Base-by-base conservation (phyloP, 768 basidiomycete genomes). In the Lenzites betulinus region DNA sequence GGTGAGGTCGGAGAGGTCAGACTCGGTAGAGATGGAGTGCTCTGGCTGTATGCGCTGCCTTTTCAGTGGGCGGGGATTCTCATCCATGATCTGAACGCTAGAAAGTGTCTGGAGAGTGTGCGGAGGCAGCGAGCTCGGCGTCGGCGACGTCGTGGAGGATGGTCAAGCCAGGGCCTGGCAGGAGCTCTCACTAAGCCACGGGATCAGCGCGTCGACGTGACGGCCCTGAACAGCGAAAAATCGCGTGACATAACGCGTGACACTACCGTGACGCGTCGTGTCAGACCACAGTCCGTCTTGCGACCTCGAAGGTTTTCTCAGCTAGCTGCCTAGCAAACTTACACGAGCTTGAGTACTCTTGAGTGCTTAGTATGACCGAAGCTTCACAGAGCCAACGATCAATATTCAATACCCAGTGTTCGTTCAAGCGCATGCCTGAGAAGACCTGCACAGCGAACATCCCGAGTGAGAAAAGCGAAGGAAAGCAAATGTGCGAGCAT, bases 21-120 rank as follows among this genome's bases (percentile, higher is more conserved):
- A 33, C 30, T 30, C 50, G 42, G 35, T 36, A 12, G 18, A 38
- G 1, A 50, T 20, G 15, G 56, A 51, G 28, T 43, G 4, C 20
- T 36, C 53, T 51, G 53, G 54, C 52, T 63, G 62, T 63, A 63
- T 63, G 62, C 62, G 62, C 42, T 58, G 62, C 22, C 62, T 57
- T 20, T 63, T 63, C 16, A 36, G 33, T 6, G 62, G 62, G 2
- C 62, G 57, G 16, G 62, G 57, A 20, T 63, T 58, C 15, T 38
- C 54, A 13, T 62, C 55, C 22, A 33, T 50, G 9, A 18, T 23
- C 1, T 33, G 0, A n/a, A n/a, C 18, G 20, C n/a, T 41, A 15
- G 2, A 22, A 9, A 13, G 1, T 2, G 13, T 33, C 1, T n/a
- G 25, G 28, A 12, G 20, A 20, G 8, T 7, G 36, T 12, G 1